Base-by-base conservation (phyloP, 495 filamentous ascomycete species). In the Aspergillus heteromorphus region DNA sequence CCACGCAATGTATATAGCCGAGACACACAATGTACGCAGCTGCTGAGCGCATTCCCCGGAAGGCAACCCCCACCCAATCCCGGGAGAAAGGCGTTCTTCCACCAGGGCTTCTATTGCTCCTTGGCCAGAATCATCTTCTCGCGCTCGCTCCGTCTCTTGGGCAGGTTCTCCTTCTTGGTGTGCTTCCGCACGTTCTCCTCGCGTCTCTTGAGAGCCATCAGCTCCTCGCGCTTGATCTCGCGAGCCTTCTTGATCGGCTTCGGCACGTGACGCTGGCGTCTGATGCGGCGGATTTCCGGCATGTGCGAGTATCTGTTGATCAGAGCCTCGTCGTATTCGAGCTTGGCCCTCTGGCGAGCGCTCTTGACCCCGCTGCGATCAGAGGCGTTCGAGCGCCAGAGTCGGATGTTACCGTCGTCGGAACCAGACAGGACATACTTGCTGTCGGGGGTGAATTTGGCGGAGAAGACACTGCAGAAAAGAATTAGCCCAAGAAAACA, bases 191-290 rank as follows among this genome's bases (percentile, higher is more conserved):
- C 86, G 68, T 97, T 99, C 75, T 99, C 95, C 64, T 91, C 86
- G 64, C 83, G 87, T 68, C 90, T 79, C 82, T 93, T 96, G 57
- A 97, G 87, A 29, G 87, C 81, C 65, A 77, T 79, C 53, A 97
- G 72, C 74, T 97, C 95, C 63, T 95, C 91, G 54, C 75, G 75
- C 82, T 99, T 99, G 67, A 99, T 99, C 73, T 96, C 92, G 45
- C 82, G 85, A 10, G 95, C 93, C 82, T 97, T 97, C 88, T 96
- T 99, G 56, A 99, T 84, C 60, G 86, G 81, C 80, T 92, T 91
- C 19, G 95, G 95, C 59, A 97, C 69, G 72, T 97, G 92, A 54
- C 92, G 81, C 69, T 99, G 95, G 27, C 91, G 79, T 59, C 83
- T 82, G 69, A 99, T 99, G 42, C 95, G 81, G 53, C 82, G 80